Base-by-base conservation (phyloP, 108 stramenopile genomes). In the Discostella pseudostelligera region DNA sequence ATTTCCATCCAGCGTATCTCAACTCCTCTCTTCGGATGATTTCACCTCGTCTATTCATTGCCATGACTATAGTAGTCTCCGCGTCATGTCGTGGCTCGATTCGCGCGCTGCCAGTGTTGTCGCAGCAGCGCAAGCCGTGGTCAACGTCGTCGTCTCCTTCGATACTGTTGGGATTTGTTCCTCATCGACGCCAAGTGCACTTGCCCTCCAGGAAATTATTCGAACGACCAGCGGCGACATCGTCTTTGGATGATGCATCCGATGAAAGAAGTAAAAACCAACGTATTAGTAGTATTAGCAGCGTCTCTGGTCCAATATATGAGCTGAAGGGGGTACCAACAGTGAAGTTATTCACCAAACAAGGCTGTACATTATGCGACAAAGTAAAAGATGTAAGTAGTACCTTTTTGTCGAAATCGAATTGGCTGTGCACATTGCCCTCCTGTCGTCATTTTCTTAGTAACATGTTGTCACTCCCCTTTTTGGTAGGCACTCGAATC, bases 331-430 rank as follows among this genome's bases (percentile, higher is more conserved):
- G 46, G n/a, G 62, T 29, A 51, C 85, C 86, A 9, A 69, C 24
- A 0, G 74, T 92, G 14, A 72, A 66, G 20, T 74, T 93, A 16
- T 92, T 84, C 61, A 93, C 92, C 8, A 93, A 89, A 49, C 80
- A 89, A 66, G 87, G 86, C 14, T 93, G 92, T 46, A 89, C 92
- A 0, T 57, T 93, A 14, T 93, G 92, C 56, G 88, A 93, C 54
- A 88, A 82, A 62, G 91, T 89, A 36, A 89, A 85, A 58, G 67
- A 78, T 42, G 62, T 67, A 39, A 50, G 58, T 56, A 13, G 35
- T 20, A 8, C 8, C 4, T 11, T 49, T 32, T 25, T 11, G 25
- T 47, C 4, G 16, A 45, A 13, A 37, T 17, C 21, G 10, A 53
- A 3, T 26, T 36, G 32, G 13, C 20, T 2, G 35, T 56, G 56